Base-by-base conservation (phyloP, 2,329 filamentous ascomycete species). In the Exophiala xenobiotica region DNA sequence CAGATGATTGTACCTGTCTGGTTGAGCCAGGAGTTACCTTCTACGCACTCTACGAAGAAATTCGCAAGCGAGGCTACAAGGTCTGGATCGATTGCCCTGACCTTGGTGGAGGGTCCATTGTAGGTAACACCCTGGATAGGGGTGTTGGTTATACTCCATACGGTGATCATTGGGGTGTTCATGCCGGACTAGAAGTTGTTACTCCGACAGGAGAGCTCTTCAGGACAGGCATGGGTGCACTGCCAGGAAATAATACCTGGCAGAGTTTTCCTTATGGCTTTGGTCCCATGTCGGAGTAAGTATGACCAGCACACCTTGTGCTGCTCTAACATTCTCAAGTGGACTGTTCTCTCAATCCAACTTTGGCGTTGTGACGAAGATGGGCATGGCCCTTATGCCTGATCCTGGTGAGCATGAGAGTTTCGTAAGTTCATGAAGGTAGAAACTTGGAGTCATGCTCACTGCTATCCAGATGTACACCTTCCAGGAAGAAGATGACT, bases 61-160 rank as follows among this genome's bases (percentile, higher is more conserved):
- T 74, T 50, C 64, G 66, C 19, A 65, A 70, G 44, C 53, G 65
- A 42, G 57, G 57, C 6, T 53, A 72, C 44, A 68, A 68, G 41
- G 66, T 77, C 4, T 77, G 74, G 76, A 72, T 75, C 2, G 73
- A 72, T 53, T 70, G 69, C 16, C 72, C 76, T 1, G 74, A 72
- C 22, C 66, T 79, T 6, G 76, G 75, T 24, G 77, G 76, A 62
- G 76, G 75, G 0, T 71, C 68, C 19, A 68, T 78, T 6, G 58
- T 78, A 16, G 76, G 77, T 1, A 79, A 79, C 56, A 66, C 74
- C 4, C 63, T 76, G 12, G 74, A 76, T 46, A 67, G 74, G 33
- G 73, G 74, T 8, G 65, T 74, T 6, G 48, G 41, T 2, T 51
- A 51, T 38, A 71, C 72, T 61, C 67, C 48, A 7, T 51, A 51